Percentiles rank a stretch among this genome's conserved stretches.
Conservation (phyloP, 129 eudicot species). For the Scalesia atractyloides region DNA sequence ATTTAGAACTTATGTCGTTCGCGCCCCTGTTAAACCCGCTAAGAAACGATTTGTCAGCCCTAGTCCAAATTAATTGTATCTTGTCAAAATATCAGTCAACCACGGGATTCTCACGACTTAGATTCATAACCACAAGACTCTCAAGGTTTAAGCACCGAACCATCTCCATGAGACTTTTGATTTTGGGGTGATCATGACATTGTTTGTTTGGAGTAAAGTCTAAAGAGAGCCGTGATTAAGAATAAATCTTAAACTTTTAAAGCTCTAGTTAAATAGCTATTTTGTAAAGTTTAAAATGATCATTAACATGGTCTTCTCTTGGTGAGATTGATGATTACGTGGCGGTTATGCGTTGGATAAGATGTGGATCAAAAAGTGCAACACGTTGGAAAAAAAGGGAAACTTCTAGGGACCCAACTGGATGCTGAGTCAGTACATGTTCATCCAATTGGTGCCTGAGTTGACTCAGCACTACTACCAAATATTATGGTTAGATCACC, state of each 20-base stretch:
- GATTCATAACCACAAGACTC: neutral
- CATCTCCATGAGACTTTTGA: neutral
- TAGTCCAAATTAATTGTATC: neutral
- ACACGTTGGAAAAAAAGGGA: constrained; percentile 33
- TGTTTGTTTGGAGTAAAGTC: neutral
- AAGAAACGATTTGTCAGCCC: too few relatives aligned
- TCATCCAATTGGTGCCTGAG: constrained; percentile 25
- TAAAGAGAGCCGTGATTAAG: neutral
- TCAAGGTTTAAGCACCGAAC: neutral
- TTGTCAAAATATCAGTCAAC: neutral
- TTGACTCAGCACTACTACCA: constrained; percentile 43
- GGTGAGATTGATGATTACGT: constrained; percentile 17
- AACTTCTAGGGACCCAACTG: constrained; percentile 27
- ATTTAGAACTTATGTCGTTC: too few relatives aligned
- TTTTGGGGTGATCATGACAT: neutral
- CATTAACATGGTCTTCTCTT: neutral
- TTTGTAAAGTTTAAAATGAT: neutral
- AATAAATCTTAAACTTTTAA: too few relatives aligned
- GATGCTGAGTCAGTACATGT: constrained; percentile 22
- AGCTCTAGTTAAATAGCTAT: neutral
- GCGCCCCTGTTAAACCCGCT: too few relatives aligned
- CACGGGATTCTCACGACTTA: neutral
- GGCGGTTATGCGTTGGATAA: constrained; percentile 36
- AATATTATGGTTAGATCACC: constrained; percentile 31
- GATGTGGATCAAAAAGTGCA: constrained; percentile 19